Evolutionary conservation across 2,329 filamentous ascomycete genomes (phyloP), one percentile per base, ranked within the genome.

Genomic region (Cercospora sp.): DNA sequence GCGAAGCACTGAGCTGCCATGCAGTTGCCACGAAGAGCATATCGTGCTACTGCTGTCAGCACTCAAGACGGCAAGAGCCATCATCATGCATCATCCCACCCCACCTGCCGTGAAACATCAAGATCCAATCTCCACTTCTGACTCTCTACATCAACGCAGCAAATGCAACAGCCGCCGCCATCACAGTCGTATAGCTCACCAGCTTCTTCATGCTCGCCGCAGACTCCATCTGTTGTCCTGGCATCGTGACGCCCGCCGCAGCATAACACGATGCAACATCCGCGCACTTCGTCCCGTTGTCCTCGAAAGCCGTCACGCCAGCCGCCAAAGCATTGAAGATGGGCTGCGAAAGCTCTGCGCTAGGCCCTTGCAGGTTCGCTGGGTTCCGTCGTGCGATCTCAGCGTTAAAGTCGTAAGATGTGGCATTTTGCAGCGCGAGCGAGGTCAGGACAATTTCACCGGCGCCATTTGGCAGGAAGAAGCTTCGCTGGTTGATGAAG

Each of bases 341-440:
- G 5, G 66, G 66, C 18, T 40, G 28, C 9, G 60, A 42, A n/a
- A 68, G 57, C 18, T 42, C 28, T 26, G 63, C 63, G 42, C 61
- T 64, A 4, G 58, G 58, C 9, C 40, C 55, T 58, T 58, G 42
- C 18, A 68, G 12, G 13, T 51, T 51, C 28, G 66, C 53, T 18
- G 66, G 36, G n/a, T 63, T 68, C 20, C 63, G 63, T 13, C 42
- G 40, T 5, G 59, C 55, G 1, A 68, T 51, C 16, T 64, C 59
- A 2, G 31, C 40, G 45, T 64, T 68, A 33, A 68, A 68, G 4
- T 64, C 55, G 48, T 63, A 64, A 16, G 61, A 64, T 23, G 66
- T 68, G 23, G 51, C 18, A n/a, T 68, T 68, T 36, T 68, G 66
- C 42, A 68, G 57, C 18, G 30, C n/a, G 51, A 68, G 33, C 20